Conservation (phyloP, 768 basidiomycete genomes). For the Lactarius indigo region DNA sequence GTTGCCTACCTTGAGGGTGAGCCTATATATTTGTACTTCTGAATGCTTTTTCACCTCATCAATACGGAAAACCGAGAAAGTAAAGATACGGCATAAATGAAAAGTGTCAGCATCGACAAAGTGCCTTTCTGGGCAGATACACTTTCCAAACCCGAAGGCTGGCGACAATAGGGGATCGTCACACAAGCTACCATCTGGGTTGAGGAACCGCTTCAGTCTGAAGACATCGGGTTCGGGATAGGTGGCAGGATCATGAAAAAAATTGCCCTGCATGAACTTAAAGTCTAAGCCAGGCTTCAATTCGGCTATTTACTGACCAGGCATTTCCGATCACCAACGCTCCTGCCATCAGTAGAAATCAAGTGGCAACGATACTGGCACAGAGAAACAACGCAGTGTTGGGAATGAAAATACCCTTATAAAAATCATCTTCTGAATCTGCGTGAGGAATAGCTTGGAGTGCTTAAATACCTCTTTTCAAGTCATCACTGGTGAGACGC, state of each 20-base stretch:
- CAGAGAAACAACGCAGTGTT: not conserved
- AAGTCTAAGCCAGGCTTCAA: no score
- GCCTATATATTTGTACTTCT: not conserved
- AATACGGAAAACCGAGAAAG: constrained; percentile 10
- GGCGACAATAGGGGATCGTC: no score
- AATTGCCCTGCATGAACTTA: constrained; percentile 23
- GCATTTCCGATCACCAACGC: not conserved
- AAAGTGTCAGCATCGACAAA: no score
- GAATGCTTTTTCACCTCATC: not conserved
- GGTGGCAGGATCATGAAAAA: no score
- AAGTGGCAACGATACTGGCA: not conserved
- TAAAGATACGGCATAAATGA: constrained; percentile 3
- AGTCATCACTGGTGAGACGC: not conserved
- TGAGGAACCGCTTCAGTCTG: no score
- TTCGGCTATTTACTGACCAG: no score
- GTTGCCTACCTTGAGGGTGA: not conserved
- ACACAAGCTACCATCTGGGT: no score
- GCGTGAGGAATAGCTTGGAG: not conserved
- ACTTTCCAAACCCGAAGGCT: no score
- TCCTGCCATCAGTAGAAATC: not conserved
- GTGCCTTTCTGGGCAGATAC: no score
- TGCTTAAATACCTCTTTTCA: not conserved
- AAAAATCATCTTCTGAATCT: not conserved
- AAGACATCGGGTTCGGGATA: no score
- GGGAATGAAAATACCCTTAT: not conserved